Conservation (phyloP, 2,329 filamentous ascomycete species). For the Fusarium globosum region DNA sequence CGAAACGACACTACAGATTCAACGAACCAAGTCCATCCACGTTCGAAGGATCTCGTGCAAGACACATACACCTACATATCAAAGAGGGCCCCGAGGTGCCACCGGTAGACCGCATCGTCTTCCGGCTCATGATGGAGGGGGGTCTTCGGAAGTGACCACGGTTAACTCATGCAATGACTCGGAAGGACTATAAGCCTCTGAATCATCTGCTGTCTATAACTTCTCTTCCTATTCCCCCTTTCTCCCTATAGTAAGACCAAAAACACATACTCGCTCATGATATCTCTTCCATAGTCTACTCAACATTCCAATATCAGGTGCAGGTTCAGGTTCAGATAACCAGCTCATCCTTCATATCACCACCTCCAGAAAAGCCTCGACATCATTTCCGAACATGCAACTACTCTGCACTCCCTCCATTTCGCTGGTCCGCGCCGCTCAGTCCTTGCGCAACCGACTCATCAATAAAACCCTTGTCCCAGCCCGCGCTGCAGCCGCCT, state of each 20-base stretch:
- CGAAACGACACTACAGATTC: not conserved
- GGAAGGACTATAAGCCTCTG: not conserved
- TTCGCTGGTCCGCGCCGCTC: conserved; percentile 30
- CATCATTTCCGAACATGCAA: conserved; percentile 31
- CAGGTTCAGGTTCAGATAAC: not conserved
- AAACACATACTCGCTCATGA: not conserved
- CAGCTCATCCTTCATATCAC: not conserved
- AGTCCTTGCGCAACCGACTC: conserved; percentile 38
- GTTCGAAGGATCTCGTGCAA: conserved; percentile 23
- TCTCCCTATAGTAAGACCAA: not conserved
- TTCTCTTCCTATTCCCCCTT: not conserved
- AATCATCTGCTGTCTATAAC: conserved; percentile 14
- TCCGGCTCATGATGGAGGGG: conserved; percentile 19
- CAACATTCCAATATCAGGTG: not conserved
- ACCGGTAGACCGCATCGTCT: conserved; percentile 28
- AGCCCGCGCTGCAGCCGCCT: conserved; percentile 37
- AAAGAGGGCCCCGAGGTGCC: conserved; percentile 16
- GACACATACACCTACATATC: conserved; percentile 17
- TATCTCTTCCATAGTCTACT: not conserved
- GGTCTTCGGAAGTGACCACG: not conserved
- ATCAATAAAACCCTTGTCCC: conserved; percentile 34
- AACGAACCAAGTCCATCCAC: conserved; percentile 39
- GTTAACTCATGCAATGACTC: not conserved
- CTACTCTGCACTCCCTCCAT: conserved; percentile 38
- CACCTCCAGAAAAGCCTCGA: not conserved